Evolutionary conservation across 371 early-diverging fungal genomes (phyloP), one percentile per base, ranked within the genome.

Genomic region (Haplosporangium sp.): DNA sequence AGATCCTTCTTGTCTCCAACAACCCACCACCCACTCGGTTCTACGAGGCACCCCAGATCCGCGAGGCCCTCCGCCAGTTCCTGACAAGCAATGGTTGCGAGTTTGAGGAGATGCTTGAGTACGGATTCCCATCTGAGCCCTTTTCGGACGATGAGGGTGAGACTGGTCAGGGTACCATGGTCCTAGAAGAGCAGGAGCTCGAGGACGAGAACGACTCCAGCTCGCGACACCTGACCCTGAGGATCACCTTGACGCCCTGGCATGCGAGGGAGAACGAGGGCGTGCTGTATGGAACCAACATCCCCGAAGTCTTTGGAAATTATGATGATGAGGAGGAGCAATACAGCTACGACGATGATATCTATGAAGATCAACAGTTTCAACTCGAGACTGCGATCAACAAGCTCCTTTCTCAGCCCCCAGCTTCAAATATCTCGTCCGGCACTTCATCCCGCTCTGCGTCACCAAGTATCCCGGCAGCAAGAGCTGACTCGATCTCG

Each of bases 191-290:
- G 47, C 11, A 18, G 46, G 36, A n/a, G 55, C 16, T 45, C 16
- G 47, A 47, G 42, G 41, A 46, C 6, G 46, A 14, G 12, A 23
- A 50, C 14, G 20, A 51, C 16, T 11, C 20, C 54, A 53, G 50
- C 18, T 64, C 62, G n/a, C 62, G 62, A 16, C 73, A 64, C 41
- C 16, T 65, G 45, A 79, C 80, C 11, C 58, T 79, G 58, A 54
- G 80, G n/a, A 54, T 73, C 46, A 79, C 80, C 0, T 40, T 79
- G 55, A 79, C 80, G 0, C 80, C 80, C 0, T 79, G 80, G 80
- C 80, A 79, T 53, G 73, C 80, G 1, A 54, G 80, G 55, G 80
- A 73, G 2, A 69, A 79, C 9, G 80, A 79, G 43, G 29, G 23
- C 6, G 45, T 62, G n/a, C 60, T 79, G 14, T 79, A 79, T 48